Evolutionary conservation across 768 basidiomycete genomes (phyloP).

Genomic region (Naematelia encephala): DNA sequence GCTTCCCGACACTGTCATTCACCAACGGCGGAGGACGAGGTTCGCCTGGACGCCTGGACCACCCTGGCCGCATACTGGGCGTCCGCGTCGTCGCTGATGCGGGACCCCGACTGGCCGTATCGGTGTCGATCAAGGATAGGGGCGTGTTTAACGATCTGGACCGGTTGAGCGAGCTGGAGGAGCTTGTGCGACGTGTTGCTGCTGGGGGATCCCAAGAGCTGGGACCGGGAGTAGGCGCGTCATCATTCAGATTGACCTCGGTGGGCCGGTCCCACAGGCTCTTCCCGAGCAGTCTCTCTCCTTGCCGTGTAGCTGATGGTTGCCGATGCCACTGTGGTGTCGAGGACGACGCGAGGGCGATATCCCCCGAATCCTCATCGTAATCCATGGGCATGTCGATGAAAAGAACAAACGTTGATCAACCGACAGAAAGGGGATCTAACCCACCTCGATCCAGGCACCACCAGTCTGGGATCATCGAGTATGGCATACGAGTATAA

Average conservation of each 20-base stretch:
- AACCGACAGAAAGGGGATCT: not conserved
- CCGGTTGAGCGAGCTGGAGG: constrained; percentile 11
- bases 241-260: not conserved
- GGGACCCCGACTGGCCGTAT: constrained; percentile 4
- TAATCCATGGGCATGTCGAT: not conserved
- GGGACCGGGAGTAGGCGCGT: too few relatives aligned
- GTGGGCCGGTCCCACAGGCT: too few relatives aligned
- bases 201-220: too few relatives aligned
- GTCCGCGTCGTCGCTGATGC: constrained; percentile 6
- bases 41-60: constrained; percentile 35
- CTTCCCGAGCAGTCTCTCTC: not conserved
- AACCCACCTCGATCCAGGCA: not conserved
- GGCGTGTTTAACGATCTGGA: constrained; percentile 22
- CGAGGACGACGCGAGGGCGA: not conserved
- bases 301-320: not conserved
- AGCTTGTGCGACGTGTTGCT: not conserved
- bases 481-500: too few relatives aligned
- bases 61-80: constrained; percentile 24
- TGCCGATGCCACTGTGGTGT: not conserved
- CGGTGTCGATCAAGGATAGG: constrained; percentile 14
- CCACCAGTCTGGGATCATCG: too few relatives aligned
- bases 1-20: not conserved
- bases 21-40: constrained; percentile 42
- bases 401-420: not conserved
- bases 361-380: not conserved